Percentiles rank a stretch among this genome's conserved stretches.
phyloP scores from a whole-genome alignment of 2,329 filamentous ascomycete genomes.

The Colletotrichum sp. region DNA sequence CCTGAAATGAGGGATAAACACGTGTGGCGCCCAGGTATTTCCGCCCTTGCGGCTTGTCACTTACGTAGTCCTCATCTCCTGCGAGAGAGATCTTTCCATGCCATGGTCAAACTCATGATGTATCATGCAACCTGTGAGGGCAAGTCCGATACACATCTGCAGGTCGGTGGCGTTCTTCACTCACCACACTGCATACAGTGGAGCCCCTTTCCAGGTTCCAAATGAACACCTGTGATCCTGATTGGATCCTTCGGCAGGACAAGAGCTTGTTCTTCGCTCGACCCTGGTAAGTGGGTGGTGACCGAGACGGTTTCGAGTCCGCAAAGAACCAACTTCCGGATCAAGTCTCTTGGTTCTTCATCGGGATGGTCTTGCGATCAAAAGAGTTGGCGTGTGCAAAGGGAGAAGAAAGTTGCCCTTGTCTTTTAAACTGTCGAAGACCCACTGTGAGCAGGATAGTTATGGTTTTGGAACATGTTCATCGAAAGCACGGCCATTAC shows the following conservation, averaged over 20 bases:
- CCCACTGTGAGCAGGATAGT: neutral
- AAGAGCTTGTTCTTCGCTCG: neutral
- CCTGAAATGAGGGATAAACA: neutral
- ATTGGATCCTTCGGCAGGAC: neutral
- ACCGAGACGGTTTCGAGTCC: neutral
- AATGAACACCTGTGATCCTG: neutral
- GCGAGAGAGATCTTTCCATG: neutral
- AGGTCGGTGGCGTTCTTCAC: neutral
- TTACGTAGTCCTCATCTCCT: neutral
- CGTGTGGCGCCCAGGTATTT: neutral
- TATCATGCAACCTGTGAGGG: neutral
- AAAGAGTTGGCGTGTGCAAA: neutral
- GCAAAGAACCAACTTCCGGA: neutral
- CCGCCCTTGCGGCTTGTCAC: neutral
- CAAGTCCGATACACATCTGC: neutral
- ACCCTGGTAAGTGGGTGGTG: neutral
- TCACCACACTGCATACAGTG: neutral
- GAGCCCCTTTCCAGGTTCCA: neutral
- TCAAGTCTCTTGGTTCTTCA: neutral
- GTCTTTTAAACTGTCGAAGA: neutral
- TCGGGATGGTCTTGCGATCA: neutral
- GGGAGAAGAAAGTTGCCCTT: neutral
- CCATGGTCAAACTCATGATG: neutral
- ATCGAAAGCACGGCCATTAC: neutral
- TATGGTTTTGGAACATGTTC: neutral